phyloP scores from a whole-genome alignment of 2,329 filamentous ascomycete genomes.

The Aspergillus fructus region DNA sequence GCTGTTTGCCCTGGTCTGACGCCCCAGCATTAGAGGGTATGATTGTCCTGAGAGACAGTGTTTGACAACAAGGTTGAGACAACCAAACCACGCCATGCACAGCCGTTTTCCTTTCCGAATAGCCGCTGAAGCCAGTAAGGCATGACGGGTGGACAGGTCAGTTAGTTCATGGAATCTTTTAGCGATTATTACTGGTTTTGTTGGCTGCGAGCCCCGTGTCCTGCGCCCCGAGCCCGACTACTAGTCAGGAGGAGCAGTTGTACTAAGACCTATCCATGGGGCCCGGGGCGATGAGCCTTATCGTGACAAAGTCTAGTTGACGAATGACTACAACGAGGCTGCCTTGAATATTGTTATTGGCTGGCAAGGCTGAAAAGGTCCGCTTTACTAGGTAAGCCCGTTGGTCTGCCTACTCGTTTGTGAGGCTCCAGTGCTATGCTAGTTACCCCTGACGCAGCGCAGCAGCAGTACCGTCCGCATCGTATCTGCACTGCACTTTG shows the following conservation, averaged over 20 bases:
- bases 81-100: neutral
- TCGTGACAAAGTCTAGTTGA: neutral
- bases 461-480: neutral
- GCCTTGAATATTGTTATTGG: neutral
- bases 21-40: neutral
- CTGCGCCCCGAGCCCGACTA: no score
- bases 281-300: conserved; percentile 4
- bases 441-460: neutral
- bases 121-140: no score
- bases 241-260: neutral
- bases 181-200: conserved; percentile 1
- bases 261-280: neutral
- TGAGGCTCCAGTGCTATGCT: neutral
- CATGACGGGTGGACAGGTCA: no score
- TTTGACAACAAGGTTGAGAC: neutral
- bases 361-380: conserved; percentile 2
- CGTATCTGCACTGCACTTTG: no score
- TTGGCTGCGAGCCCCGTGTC: neutral
- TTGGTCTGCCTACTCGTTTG: neutral
- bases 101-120: neutral
- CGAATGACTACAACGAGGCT: neutral
- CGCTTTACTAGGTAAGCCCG: neutral
- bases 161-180: no score
- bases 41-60: neutral
- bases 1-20: neutral